Evolutionary conservation across 2,329 filamentous ascomycete genomes (phyloP).

Genomic region (Colletotrichum graminicola): DNA sequence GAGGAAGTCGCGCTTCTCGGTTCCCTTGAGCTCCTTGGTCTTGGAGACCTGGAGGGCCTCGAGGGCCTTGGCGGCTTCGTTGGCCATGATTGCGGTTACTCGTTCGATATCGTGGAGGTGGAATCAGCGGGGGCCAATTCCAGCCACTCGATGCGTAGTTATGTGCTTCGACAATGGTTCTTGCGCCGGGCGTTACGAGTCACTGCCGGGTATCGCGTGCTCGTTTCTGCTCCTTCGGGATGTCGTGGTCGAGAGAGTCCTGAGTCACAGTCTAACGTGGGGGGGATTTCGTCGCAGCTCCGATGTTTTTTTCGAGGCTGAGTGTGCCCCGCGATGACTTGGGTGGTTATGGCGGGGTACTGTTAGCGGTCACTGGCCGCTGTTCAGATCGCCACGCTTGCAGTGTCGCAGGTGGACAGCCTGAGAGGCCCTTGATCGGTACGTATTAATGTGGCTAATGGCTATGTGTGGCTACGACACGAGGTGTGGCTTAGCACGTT

Average conservation of each 20-base stretch:
- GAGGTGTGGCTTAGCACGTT: constrained; percentile 1
- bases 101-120: constrained; percentile 18
- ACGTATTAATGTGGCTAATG: constrained; percentile 18
- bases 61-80: constrained; percentile 61
- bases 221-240: constrained; percentile 22
- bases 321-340: constrained; percentile 43
- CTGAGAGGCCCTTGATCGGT: background rate
- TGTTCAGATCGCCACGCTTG: constrained; percentile 17
- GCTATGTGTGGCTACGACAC: background rate
- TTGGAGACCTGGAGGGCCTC: constrained; percentile 67
- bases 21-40: constrained; percentile 74
- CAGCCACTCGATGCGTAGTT: constrained; percentile 26
- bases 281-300: constrained; percentile 39
- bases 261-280: constrained; percentile 40
- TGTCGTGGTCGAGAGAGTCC: constrained; percentile 21
- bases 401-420: background rate
- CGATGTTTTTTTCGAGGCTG: constrained; percentile 42
- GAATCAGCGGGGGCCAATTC: constrained; percentile 22
- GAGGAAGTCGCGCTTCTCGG: constrained; percentile 87
- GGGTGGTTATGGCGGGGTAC: constrained; percentile 40
- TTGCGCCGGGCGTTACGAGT: background rate
- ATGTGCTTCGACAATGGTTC: constrained; percentile 16
- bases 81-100: constrained; percentile 57
- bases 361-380: constrained; percentile 26
- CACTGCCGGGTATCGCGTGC: constrained; percentile 18